These are phyloP conservation scores for Middelhovenomyces tepae DNA, from an alignment of 805 yeast genomes.

Conservation along the genomic window DNA sequence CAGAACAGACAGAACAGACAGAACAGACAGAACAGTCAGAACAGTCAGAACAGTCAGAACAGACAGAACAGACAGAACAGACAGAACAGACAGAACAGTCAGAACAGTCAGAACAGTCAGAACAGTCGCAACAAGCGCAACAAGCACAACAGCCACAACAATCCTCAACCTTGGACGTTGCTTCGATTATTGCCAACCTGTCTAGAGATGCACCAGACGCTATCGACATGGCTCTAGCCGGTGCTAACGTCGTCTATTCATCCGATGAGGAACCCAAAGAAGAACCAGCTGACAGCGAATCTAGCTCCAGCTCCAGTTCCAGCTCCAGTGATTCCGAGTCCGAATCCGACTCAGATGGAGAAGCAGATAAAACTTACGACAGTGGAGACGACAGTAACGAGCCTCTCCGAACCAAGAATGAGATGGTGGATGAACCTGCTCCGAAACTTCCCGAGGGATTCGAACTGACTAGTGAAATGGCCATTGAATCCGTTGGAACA, in stretches of 20 bases:
- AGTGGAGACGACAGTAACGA: constrained; percentile 28
- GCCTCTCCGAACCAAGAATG: constrained; percentile 76
- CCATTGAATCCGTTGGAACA: constrained; percentile 64
- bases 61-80: no score
- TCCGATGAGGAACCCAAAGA: constrained; percentile 18
- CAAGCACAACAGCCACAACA: constrained; percentile 1
- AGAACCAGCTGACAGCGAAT: constrained; percentile 1
- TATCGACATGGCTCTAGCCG: constrained; percentile 14
- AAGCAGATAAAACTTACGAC: constrained; percentile 7
- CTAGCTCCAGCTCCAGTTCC: background rate
- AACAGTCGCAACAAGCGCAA: background rate
- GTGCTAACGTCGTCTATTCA: constrained; percentile 11
- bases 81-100: no score
- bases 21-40: no score
- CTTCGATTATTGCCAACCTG: background rate
- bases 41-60: no score
- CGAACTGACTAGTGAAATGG: constrained; percentile 46
- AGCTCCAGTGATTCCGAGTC: constrained; percentile 17
- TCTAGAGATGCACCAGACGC: constrained; percentile 7
- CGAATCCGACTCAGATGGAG: constrained; percentile 17
- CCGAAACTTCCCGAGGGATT: constrained; percentile 62
- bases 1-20: no score
- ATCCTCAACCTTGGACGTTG: background rate
- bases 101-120: no score
- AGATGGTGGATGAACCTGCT: constrained; percentile 57